Conservation (phyloP, 2,329 filamentous ascomycete species). For the Stylonectria norvegica region DNA sequence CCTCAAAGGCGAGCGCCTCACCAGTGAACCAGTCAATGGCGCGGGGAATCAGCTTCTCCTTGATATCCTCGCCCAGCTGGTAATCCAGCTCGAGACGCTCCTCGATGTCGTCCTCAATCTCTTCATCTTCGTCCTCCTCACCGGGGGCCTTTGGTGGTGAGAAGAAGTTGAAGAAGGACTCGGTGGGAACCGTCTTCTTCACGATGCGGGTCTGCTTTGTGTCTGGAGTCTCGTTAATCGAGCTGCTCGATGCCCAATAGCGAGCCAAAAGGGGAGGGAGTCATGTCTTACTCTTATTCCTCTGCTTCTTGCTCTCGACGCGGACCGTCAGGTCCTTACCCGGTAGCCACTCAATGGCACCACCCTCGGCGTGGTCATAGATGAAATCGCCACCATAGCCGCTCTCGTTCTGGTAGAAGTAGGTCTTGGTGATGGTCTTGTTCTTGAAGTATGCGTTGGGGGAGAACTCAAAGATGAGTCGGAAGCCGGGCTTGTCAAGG, state of each 20-base stretch:
- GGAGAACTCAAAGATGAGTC: conserved; percentile 93
- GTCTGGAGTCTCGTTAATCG: conserved; percentile 52
- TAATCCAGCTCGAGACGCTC: conserved; percentile 98
- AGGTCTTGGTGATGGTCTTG: conserved; percentile 96
- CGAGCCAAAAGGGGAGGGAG: background rate
- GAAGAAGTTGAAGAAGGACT: conserved; percentile 99
- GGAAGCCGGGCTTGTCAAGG: conserved; percentile 96
- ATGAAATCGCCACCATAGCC: conserved; percentile 99
- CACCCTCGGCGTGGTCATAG: conserved; percentile 97
- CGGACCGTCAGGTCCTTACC: conserved; percentile 91
- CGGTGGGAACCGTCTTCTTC: conserved; percentile 97
- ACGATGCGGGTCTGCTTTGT: conserved; percentile 99
- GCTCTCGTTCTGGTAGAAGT: conserved; percentile 98
- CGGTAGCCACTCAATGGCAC: conserved; percentile 95
- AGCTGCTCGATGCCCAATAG: background rate
- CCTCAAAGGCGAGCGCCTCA: conserved; percentile 94
- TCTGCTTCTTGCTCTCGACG: conserved; percentile 98
- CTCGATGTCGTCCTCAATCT: conserved; percentile 88
- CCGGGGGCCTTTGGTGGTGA: conserved; percentile 84
- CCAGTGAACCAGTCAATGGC: conserved; percentile 99
- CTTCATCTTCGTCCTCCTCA: conserved; percentile 68
- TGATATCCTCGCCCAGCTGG: conserved; percentile 98
- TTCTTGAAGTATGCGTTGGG: conserved; percentile 97
- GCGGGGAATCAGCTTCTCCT: conserved; percentile 98
- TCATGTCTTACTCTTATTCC: conserved; percentile 83